These are phyloP conservation scores for Dionaea muscipula DNA, from an alignment of 179 eudicot genomes.

Conservation along the genomic window DNA sequence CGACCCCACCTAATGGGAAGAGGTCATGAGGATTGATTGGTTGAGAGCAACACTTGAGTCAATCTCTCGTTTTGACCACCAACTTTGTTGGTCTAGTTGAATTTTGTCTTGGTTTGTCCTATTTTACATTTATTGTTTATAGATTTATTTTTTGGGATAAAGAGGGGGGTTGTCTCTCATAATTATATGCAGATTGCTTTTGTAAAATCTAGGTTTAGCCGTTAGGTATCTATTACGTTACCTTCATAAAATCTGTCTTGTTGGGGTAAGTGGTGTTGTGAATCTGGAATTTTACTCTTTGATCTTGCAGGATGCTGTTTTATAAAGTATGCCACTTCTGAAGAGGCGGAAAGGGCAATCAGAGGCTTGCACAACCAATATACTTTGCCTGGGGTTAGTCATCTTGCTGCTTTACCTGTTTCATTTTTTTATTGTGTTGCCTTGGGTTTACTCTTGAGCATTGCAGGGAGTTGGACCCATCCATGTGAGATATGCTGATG, in stretches of 20 bases:
- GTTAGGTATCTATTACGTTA: too few relatives aligned
- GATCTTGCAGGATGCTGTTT: slow-evolving; percentile 94
- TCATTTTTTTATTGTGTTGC: slow-evolving; percentile 5
- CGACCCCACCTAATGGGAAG: too few relatives aligned
- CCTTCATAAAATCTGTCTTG: too few relatives aligned
- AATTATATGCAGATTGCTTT: too few relatives aligned
- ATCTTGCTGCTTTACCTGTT: slow-evolving; percentile 10
- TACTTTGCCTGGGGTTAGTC: slow-evolving; percentile 83
- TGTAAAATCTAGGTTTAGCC: background rate
- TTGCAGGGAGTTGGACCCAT: slow-evolving; percentile 81
- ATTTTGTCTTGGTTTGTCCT: background rate
- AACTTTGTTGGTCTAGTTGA: too few relatives aligned
- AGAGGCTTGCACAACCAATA: slow-evolving; percentile 74
- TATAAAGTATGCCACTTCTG: slow-evolving; percentile 77
- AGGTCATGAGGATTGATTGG: too few relatives aligned
- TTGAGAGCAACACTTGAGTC: too few relatives aligned
- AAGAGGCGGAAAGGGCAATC: slow-evolving; percentile 91
- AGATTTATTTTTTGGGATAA: too few relatives aligned
- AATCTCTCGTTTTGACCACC: too few relatives aligned
- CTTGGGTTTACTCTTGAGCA: slow-evolving; percentile 9
- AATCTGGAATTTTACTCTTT: slow-evolving; percentile 19
- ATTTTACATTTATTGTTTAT: too few relatives aligned
- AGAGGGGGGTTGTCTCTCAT: too few relatives aligned
- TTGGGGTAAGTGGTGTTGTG: background rate
- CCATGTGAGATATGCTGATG: slow-evolving; percentile 99